phyloP scores from a whole-genome alignment of 768 basidiomycete genomes.

The Mycena indigotica region DNA sequence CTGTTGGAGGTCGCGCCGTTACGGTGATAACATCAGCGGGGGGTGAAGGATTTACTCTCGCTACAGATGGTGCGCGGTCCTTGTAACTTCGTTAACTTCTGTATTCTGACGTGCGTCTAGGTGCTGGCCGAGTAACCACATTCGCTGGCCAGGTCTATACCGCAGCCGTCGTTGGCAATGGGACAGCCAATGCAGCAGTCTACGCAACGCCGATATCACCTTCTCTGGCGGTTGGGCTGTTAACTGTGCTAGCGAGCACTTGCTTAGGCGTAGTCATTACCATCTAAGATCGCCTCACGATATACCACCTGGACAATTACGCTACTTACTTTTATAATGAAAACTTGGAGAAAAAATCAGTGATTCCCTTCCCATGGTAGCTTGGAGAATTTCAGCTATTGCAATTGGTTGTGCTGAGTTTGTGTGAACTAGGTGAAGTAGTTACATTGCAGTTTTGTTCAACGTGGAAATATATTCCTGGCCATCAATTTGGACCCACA shows the following conservation, averaged over 20 bases:
- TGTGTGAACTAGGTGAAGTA: too few species aligned
- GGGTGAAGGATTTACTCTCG: constrained; percentile 56
- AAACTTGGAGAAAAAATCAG: neutral
- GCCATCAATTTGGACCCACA: neutral
- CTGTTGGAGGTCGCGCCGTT: constrained; percentile 51
- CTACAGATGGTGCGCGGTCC: neutral
- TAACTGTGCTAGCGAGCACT: constrained; percentile 32
- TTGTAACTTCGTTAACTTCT: neutral
- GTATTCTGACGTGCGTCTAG: constrained; percentile 17
- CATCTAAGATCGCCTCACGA: constrained; percentile 33
- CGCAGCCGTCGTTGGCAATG: constrained; percentile 28
- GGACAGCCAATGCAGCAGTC: constrained; percentile 25
- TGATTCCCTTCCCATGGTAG: too few species aligned
- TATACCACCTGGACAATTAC: constrained; percentile 15
- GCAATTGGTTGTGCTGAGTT: too few species aligned
- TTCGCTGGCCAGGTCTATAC: constrained; percentile 58
- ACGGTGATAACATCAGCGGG: constrained; percentile 63
- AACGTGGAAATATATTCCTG: too few species aligned
- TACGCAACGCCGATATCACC: constrained; percentile 26
- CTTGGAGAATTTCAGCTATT: too few species aligned
- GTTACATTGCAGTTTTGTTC: too few species aligned
- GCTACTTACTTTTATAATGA: neutral
- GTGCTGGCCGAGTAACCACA: constrained; percentile 47
- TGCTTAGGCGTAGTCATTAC: constrained; percentile 44
- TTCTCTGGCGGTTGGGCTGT: constrained; percentile 33